A percentile compares a stretch with the other conserved stretches of the same genome.
These are phyloP conservation scores for Aspergillus sp. DNA, from an alignment of 2,329 filamentous ascomycete species.

Conservation along the genomic window DNA sequence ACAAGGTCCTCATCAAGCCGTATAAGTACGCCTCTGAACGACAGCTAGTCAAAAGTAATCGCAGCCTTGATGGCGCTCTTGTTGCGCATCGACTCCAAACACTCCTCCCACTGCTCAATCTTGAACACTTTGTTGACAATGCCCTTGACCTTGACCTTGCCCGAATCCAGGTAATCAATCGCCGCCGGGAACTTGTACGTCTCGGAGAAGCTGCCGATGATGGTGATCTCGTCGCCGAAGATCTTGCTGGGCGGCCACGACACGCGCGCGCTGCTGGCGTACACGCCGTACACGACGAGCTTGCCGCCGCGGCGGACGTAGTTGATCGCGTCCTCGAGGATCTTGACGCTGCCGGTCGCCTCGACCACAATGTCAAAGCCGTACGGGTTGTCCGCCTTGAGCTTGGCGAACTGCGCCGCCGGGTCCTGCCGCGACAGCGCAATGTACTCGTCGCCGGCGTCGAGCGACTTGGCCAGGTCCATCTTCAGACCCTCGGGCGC, in stretches of 20 bases:
- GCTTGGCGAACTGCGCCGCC: slow-evolving; percentile 58
- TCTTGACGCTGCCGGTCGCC: slow-evolving; percentile 67
- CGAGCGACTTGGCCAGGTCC: slow-evolving; percentile 58
- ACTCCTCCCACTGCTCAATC: slow-evolving; percentile 71
- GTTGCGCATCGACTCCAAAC: slow-evolving; percentile 68
- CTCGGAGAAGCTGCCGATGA: slow-evolving; percentile 71
- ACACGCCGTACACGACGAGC: slow-evolving; percentile 71
- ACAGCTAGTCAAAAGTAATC: slow-evolving; percentile 63
- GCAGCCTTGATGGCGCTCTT: slow-evolving; percentile 73
- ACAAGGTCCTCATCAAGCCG: slow-evolving; percentile 17
- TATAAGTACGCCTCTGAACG: neutral
- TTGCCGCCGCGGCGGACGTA: slow-evolving; percentile 71
- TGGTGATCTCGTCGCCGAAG: slow-evolving; percentile 66
- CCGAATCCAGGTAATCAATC: slow-evolving; percentile 51
- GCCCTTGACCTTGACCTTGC: slow-evolving; percentile 53
- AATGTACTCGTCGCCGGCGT: slow-evolving; percentile 50
- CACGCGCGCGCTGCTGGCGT: slow-evolving; percentile 61
- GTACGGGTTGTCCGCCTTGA: slow-evolving; percentile 66
- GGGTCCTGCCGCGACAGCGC: slow-evolving; percentile 51
- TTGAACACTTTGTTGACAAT: slow-evolving; percentile 73
- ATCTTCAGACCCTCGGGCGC: slow-evolving; percentile 69
- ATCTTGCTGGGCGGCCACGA: slow-evolving; percentile 71
- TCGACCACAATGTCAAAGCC: slow-evolving; percentile 73
- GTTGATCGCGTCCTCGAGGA: slow-evolving; percentile 69
- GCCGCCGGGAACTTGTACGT: slow-evolving; percentile 68